phyloP scores from a whole-genome alignment of 2,329 filamentous ascomycete species.

The Penicillium expansum region DNA sequence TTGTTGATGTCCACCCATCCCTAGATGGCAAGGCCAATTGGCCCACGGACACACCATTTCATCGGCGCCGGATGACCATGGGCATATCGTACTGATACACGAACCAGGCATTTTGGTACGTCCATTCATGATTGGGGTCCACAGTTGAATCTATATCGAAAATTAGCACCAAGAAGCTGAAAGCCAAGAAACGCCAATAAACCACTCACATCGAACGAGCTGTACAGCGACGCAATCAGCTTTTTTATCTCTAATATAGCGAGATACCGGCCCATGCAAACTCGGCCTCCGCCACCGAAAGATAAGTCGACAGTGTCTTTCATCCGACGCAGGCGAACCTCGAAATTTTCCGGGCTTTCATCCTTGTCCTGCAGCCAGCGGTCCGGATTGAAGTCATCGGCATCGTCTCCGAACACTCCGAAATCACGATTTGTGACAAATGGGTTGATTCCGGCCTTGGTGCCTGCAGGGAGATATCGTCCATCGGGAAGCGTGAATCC shows the following conservation, averaged over 20 bases:
- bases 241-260: slow-evolving; percentile 60
- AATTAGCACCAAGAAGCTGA: slow-evolving; percentile 23
- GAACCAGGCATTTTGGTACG: slow-evolving; percentile 58
- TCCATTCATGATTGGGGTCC: slow-evolving; percentile 51
- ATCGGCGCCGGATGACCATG: slow-evolving; percentile 34
- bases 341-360: no score
- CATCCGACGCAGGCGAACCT: no score
- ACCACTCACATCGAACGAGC: slow-evolving; percentile 19
- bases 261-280: slow-evolving; percentile 57
- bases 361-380: slow-evolving; percentile 45
- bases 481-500: slow-evolving; percentile 31
- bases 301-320: slow-evolving; percentile 39
- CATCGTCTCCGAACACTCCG: slow-evolving; percentile 46
- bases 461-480: slow-evolving; percentile 36
- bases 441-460: slow-evolving; percentile 37
- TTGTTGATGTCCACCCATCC: background rate
- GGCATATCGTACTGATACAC: slow-evolving; percentile 58
- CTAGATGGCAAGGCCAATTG: background rate
- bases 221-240: slow-evolving; percentile 51
- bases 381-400: slow-evolving; percentile 48
- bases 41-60: background rate
- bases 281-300: slow-evolving; percentile 55
- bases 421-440: slow-evolving; percentile 41
- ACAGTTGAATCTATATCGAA: slow-evolving; percentile 51
- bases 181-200: background rate